phyloP scores from a whole-genome alignment of 805 yeast species.

The Kluyveromyces lactis region DNA sequence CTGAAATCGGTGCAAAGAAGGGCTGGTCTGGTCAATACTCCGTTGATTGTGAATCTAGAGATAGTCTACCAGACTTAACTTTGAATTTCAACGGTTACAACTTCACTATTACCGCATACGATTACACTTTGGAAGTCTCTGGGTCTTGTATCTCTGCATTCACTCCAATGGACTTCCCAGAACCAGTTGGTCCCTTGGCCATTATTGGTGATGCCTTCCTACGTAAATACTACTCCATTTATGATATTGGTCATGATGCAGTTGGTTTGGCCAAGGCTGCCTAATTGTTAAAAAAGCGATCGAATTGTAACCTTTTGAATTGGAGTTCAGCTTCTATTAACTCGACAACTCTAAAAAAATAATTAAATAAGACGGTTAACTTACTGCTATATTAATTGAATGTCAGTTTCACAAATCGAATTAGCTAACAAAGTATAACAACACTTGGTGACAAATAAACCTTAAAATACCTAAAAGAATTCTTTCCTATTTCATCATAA shows the following conservation, averaged over 20 bases:
- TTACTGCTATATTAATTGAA: too few species aligned
- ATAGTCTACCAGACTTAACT: conserved; percentile 80
- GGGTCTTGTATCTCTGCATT: conserved; percentile 96
- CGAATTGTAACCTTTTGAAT: too few species aligned
- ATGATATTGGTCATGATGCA: conserved; percentile 83
- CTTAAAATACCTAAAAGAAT: too few species aligned
- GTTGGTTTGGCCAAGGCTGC: conserved; percentile 87
- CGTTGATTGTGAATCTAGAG: conserved; percentile 83
- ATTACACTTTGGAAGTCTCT: conserved; percentile 87
- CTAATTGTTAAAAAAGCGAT: conserved; percentile 28
- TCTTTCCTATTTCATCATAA: too few species aligned
- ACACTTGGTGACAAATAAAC: too few species aligned
- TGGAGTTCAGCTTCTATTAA: too few species aligned
- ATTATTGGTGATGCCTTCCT: conserved; percentile 96
- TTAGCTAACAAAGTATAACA: too few species aligned
- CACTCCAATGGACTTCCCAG: conserved; percentile 96
- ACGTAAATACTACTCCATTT: conserved; percentile 89
- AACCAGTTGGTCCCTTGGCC: conserved; percentile 93
- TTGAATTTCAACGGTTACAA: conserved; percentile 84
- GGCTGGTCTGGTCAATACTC: conserved; percentile 97
- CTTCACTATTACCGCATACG: conserved; percentile 83
- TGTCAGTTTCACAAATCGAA: too few species aligned
- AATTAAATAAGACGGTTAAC: too few species aligned
- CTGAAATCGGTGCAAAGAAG: conserved; percentile 95
- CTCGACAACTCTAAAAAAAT: too few species aligned